Conservation (phyloP, 257 asterid species). For the Linderniella brevidens region DNA sequence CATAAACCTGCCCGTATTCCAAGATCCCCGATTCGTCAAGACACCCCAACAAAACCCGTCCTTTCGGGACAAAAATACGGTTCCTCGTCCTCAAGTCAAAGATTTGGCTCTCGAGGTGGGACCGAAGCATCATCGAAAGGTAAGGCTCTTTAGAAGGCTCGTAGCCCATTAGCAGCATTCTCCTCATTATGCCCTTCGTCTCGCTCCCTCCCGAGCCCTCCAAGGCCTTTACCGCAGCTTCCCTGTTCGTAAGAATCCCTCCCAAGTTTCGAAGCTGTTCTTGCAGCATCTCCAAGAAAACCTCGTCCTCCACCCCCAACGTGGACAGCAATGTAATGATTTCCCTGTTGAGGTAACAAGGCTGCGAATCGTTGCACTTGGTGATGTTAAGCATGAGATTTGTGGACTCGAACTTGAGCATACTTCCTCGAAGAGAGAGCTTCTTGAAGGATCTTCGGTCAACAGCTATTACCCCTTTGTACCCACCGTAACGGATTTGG, state of each 20-base stretch:
- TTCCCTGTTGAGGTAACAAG: slow-evolving; percentile 88
- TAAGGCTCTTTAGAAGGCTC: slow-evolving; percentile 60
- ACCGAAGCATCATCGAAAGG: slow-evolving; percentile 56
- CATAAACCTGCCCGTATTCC: slow-evolving; percentile 79
- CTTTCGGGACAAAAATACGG: slow-evolving; percentile 72
- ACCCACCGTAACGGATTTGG: slow-evolving; percentile 92
- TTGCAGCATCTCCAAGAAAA: slow-evolving; percentile 44
- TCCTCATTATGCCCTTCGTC: slow-evolving; percentile 32
- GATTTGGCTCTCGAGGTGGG: slow-evolving; percentile 56
- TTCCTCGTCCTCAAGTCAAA: slow-evolving; percentile 63
- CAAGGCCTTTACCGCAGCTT: slow-evolving; percentile 49
- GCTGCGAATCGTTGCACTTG: slow-evolving; percentile 71
- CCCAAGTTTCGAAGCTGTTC: slow-evolving; percentile 39
- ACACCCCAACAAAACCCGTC: slow-evolving; percentile 71
- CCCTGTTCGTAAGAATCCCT: slow-evolving; percentile 34
- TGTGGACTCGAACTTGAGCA: slow-evolving; percentile 76
- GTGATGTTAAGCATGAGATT: slow-evolving; percentile 79
- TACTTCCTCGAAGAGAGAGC: slow-evolving; percentile 53
- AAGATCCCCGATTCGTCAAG: slow-evolving; percentile 62
- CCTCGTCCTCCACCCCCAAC: slow-evolving; percentile 53
- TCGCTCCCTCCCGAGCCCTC: slow-evolving; percentile 67
- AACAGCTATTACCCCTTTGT: slow-evolving; percentile 77
- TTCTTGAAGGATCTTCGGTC: slow-evolving; percentile 47
- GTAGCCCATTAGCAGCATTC: slow-evolving; percentile 58
- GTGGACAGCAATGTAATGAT: slow-evolving; percentile 60